Conservation (phyloP, 306 rosid species). For the Styphnolobium japonicum region DNA sequence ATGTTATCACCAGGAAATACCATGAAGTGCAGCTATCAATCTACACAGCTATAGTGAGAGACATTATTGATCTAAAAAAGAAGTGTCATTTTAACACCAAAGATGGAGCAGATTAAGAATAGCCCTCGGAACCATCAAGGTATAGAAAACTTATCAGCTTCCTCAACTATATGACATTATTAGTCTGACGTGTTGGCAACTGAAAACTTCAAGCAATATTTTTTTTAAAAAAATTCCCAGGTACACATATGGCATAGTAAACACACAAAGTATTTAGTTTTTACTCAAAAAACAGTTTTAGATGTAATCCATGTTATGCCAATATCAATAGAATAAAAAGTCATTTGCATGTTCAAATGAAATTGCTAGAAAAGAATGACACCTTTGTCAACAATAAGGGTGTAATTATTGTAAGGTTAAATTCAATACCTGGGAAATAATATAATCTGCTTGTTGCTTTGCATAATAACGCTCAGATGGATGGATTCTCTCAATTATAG, state of each 20-base stretch:
- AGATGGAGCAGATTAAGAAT: neutral
- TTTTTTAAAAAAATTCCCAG: neutral
- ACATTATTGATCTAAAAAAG: neutral
- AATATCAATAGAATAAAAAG: constrained; percentile 1
- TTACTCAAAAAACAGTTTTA: neutral
- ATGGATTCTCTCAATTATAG: constrained; percentile 88
- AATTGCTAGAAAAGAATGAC: constrained; percentile 4
- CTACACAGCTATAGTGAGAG: neutral
- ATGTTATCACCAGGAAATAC: constrained; percentile 2
- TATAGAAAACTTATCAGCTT: neutral
- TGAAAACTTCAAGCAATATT: neutral
- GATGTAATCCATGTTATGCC: constrained; percentile 20
- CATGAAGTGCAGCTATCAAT: neutral
- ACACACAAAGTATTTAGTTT: neutral
- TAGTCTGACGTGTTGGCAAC: neutral
- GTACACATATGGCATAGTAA: neutral
- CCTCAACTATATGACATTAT: neutral
- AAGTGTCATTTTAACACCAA: neutral
- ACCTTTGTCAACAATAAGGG: neutral
- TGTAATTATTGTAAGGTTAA: neutral
- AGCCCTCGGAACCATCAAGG: neutral
- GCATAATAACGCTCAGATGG: constrained; percentile 96
- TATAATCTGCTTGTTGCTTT: constrained; percentile 89
- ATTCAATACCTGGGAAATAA: constrained; percentile 74
- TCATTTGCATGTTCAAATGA: constrained; percentile 3